phyloP scores from a whole-genome alignment of 1,139 yeast genomes.

The Protomyces lactucae-debilis region DNA sequence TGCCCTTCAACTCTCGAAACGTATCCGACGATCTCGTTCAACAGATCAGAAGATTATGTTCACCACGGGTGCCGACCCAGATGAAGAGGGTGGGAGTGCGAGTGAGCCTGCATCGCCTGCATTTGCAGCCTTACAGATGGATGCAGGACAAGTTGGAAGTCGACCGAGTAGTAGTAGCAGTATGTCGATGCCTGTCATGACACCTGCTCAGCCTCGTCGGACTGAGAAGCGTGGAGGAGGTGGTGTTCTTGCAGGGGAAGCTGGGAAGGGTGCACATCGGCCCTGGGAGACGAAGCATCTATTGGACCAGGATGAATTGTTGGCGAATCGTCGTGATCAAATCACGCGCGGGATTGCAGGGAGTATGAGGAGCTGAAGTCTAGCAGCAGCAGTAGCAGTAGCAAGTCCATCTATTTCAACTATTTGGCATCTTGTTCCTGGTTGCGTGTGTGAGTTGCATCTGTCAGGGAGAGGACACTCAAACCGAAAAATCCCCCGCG shows the following conservation, averaged over 20 bases:
- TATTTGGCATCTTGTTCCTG: too few species aligned
- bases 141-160: background rate
- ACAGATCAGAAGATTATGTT: background rate
- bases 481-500: too few species aligned
- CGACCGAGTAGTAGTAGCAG: background rate
- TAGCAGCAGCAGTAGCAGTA: too few species aligned
- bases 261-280: conserved; percentile 5
- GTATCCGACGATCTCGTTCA: background rate
- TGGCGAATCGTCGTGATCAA: conserved; percentile 7
- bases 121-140: background rate
- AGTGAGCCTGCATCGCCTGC: conserved; percentile 2
- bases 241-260: background rate
- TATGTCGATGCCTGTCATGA: background rate
- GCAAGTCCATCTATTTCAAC: too few species aligned
- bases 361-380: background rate
- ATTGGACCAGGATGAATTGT: conserved; percentile 16
- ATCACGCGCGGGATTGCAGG: conserved; percentile 14
- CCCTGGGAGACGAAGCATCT: conserved; percentile 19
- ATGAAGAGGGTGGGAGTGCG: background rate
- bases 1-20: background rate
- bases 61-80: conserved; percentile 14
- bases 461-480: too few species aligned
- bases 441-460: too few species aligned
- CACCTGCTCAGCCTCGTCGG: background rate
- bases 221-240: background rate